A percentile compares a stretch with the other conserved stretches of the same genome.
These are phyloP conservation scores for Cunninghamia lanceolata DNA, from an alignment of 75 land plant genomes.

Conservation along the genomic window DNA sequence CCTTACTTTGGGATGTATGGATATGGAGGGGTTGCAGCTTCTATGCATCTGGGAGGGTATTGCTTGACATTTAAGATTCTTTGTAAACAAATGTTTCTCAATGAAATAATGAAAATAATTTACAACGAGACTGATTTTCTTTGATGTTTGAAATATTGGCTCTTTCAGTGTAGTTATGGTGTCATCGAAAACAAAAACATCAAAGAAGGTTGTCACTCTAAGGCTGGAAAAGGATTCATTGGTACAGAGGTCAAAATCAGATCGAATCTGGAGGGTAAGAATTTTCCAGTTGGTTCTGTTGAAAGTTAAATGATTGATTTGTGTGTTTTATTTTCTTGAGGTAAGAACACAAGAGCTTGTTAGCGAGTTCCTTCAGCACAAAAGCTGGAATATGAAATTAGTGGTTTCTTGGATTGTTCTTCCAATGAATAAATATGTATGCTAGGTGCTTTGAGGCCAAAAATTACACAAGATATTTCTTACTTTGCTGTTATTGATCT, in stretches of 20 bases:
- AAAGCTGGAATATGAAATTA: not conserved
- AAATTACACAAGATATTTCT: not conserved
- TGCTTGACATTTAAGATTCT: not conserved
- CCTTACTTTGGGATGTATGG: constrained; percentile 91
- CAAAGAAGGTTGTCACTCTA: constrained; percentile 48
- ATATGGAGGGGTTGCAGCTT: constrained; percentile 69
- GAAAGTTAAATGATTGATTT: not conserved
- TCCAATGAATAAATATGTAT: not conserved
- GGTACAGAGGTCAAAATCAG: constrained; percentile 26
- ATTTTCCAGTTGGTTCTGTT: not conserved
- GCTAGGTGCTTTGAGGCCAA: not conserved
- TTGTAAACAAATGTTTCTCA: not conserved
- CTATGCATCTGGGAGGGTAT: constrained; percentile 70
- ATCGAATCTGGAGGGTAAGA: constrained; percentile 48
- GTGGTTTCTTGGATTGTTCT: not conserved
- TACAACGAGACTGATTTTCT: not conserved
- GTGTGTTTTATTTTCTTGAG: not conserved
- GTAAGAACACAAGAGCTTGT: not conserved
- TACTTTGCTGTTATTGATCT: not conserved
- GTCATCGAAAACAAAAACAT: constrained; percentile 58
- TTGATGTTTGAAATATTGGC: not conserved
- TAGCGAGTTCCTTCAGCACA: not conserved
- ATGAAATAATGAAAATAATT: not conserved
- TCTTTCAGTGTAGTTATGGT: constrained; percentile 47
- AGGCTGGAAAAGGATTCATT: constrained; percentile 39